Evolutionary conservation across 371 early-diverging fungal species (phyloP).

Genomic region (Capillidium heterosporum): DNA sequence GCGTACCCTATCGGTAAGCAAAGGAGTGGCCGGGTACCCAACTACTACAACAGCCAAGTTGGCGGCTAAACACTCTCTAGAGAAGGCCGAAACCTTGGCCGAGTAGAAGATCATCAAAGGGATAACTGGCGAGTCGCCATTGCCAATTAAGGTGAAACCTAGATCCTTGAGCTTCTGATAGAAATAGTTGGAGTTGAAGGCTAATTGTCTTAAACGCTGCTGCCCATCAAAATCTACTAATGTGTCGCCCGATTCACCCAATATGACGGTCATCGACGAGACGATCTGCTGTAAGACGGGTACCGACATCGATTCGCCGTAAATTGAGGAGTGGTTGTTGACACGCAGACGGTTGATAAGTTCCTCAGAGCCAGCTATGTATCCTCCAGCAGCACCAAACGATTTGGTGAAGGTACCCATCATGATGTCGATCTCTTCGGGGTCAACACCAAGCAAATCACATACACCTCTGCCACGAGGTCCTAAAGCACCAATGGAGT

Average conservation of each 20-base stretch:
- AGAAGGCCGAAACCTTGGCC: constrained; percentile 91
- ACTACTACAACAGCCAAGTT: constrained; percentile 97
- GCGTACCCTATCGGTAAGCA: constrained; percentile 87
- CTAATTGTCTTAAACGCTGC: constrained; percentile 60
- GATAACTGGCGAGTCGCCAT: constrained; percentile 85
- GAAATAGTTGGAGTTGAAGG: constrained; percentile 79
- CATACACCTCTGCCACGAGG: constrained; percentile 92
- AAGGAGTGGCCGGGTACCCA: constrained; percentile 97
- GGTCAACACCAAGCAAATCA: constrained; percentile 86
- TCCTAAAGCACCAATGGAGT: constrained; percentile 96
- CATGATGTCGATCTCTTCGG: constrained; percentile 82
- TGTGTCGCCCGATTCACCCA: constrained; percentile 66
- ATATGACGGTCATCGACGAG: constrained; percentile 74
- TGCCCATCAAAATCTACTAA: constrained; percentile 34
- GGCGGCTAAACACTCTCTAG: constrained; percentile 73
- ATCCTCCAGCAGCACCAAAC: constrained; percentile 98
- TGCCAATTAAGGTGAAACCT: constrained; percentile 94
- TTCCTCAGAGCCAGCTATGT: constrained; percentile 68
- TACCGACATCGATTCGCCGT: constrained; percentile 88
- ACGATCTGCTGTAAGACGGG: constrained; percentile 88
- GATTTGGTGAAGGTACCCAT: constrained; percentile 99
- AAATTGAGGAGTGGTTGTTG: constrained; percentile 60
- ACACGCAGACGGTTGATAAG: constrained; percentile 75
- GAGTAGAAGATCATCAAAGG: constrained; percentile 94
- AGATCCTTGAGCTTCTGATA: constrained; percentile 54